These are phyloP conservation scores for Parastagonospora avenae DNA, from an alignment of 2,329 filamentous ascomycete species.

Conservation along the genomic window DNA sequence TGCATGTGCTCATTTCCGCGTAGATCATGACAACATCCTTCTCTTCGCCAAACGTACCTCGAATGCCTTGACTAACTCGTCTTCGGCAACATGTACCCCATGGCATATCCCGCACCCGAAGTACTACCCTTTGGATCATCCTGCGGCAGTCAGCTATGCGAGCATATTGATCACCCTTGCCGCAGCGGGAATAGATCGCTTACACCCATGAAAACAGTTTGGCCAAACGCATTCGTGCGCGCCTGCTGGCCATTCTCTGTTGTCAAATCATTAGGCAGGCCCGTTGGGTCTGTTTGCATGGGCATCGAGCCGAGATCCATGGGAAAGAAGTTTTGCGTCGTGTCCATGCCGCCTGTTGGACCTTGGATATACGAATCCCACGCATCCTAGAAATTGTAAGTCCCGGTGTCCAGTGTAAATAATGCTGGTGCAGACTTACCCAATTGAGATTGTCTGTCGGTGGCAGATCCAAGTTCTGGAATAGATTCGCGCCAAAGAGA, in stretches of 20 bases:
- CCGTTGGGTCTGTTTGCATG: slow-evolving; percentile 35
- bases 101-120: slow-evolving; percentile 29
- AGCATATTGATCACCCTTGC: background rate
- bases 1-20: too few species aligned
- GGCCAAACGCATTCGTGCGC: slow-evolving; percentile 36
- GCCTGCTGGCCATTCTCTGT: slow-evolving; percentile 24
- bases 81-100: slow-evolving; percentile 40
- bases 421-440: slow-evolving; percentile 54
- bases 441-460: slow-evolving; percentile 61
- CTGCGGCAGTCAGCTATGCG: slow-evolving; percentile 21
- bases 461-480: slow-evolving; percentile 61
- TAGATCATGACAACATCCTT: too few species aligned
- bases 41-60: too few species aligned
- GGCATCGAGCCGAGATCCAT: slow-evolving; percentile 47
- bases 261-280: slow-evolving; percentile 23
- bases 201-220: slow-evolving; percentile 49
- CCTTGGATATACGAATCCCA: slow-evolving; percentile 74
- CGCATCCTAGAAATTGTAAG: slow-evolving; percentile 52
- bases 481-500: slow-evolving; percentile 57
- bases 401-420: slow-evolving; percentile 2
- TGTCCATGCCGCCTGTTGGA: slow-evolving; percentile 48
- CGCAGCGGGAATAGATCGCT: slow-evolving; percentile 14
- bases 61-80: too few species aligned
- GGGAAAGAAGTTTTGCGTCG: slow-evolving; percentile 50
- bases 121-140: slow-evolving; percentile 35